Conservation (phyloP, 805 yeast species). For the Isabelozyma pseudorhagii region DNA sequence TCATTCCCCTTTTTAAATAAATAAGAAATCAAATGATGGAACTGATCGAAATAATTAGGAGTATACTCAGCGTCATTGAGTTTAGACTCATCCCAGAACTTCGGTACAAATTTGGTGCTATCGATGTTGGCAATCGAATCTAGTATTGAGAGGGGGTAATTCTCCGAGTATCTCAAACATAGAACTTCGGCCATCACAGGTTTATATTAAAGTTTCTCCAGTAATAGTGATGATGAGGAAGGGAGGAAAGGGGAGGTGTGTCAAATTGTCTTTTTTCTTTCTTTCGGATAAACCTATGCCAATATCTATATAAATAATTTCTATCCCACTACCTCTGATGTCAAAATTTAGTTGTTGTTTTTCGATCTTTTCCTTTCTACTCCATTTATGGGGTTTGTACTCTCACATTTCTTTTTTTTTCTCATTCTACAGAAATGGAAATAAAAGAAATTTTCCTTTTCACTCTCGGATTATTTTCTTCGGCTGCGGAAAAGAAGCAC, state of each 20-base stretch:
- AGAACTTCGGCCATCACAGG: conserved; percentile 1
- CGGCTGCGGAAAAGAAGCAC: not conserved
- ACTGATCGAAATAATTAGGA: conserved; percentile 3
- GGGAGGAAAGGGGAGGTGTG: too few species aligned
- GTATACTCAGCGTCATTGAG: not conserved
- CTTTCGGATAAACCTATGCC: too few species aligned
- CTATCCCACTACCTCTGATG: not conserved
- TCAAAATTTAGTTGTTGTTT: not conserved
- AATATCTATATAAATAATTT: too few species aligned
- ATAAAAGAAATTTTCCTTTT: not conserved
- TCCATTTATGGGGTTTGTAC: not conserved
- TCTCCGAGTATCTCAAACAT: not conserved
- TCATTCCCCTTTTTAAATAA: conserved; percentile 29
- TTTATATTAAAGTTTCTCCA: not conserved
- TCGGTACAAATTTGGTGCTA: not conserved
- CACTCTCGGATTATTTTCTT: too few species aligned
- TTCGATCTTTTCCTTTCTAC: not conserved
- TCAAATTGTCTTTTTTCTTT: too few species aligned
- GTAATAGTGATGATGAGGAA: too few species aligned
- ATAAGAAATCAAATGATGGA: conserved; percentile 14
- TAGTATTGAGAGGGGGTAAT: not conserved
- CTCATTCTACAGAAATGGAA: not conserved
- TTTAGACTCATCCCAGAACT: not conserved
- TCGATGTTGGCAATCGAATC: not conserved
- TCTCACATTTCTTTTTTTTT: not conserved